Conservation (phyloP, 495 filamentous ascomycete genomes). For the Lasiosphaeris hirsuta region DNA sequence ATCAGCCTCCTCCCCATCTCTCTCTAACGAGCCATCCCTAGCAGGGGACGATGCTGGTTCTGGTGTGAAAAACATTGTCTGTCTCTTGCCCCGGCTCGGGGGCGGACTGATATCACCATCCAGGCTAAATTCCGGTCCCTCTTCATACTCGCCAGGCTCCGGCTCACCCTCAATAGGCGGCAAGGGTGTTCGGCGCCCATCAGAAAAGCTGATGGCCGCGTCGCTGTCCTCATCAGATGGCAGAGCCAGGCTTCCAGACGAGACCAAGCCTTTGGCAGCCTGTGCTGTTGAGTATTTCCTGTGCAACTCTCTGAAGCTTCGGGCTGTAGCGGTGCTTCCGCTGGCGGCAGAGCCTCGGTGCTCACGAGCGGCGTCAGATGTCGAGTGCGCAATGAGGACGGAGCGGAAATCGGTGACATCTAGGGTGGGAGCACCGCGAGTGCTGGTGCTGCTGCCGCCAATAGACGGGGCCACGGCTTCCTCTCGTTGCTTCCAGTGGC, state of each 20-base stretch:
- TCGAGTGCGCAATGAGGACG: conserved; percentile 26
- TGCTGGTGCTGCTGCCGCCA: background rate
- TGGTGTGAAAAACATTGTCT: conserved; percentile 44
- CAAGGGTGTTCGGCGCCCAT: conserved; percentile 52
- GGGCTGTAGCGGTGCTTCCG: conserved; percentile 53
- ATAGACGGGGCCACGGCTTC: conserved; percentile 22
- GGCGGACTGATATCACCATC: conserved; percentile 23
- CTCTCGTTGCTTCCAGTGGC: conserved; percentile 42
- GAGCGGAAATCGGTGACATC: conserved; percentile 31
- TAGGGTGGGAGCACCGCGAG: background rate
- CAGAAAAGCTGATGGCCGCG: conserved; percentile 53
- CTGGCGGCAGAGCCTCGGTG: conserved; percentile 54
- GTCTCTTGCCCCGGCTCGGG: conserved; percentile 26
- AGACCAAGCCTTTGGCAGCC: conserved; percentile 25
- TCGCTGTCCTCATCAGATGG: conserved; percentile 56
- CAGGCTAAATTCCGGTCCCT: conserved; percentile 8
- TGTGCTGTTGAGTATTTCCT: conserved; percentile 49
- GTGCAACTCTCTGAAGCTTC: conserved; percentile 53
- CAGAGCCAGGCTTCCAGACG: conserved; percentile 33
- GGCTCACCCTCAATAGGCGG: conserved; percentile 48
- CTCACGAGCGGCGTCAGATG: conserved; percentile 29
- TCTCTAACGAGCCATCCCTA: conserved; percentile 17
- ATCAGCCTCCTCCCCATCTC: conserved; percentile 24
- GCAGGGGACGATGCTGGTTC: conserved; percentile 38
- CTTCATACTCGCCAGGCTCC: conserved; percentile 17